Percentiles rank a stretch among this genome's conserved stretches.
phyloP scores from a whole-genome alignment of 139 green algal species.

The Coccomyxa sp. region DNA sequence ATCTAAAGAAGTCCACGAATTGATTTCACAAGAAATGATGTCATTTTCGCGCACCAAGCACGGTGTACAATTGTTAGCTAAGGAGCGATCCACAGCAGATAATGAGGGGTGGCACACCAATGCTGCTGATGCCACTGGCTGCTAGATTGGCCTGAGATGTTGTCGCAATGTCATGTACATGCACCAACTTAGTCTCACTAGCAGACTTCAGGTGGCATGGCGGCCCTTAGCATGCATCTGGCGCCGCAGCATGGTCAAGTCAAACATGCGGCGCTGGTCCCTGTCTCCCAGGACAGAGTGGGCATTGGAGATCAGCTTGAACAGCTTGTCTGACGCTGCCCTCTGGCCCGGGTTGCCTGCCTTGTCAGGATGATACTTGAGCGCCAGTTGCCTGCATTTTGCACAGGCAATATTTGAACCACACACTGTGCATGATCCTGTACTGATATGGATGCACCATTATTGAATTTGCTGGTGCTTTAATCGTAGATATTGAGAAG shows the following conservation, averaged over 20 bases:
- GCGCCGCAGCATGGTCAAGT: not conserved
- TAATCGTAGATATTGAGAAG: not conserved
- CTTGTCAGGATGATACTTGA: conserved; percentile 61
- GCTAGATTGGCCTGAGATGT: too few relatives aligned
- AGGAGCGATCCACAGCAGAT: too few relatives aligned
- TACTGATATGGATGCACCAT: not conserved
- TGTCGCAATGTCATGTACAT: too few relatives aligned
- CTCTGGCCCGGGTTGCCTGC: conserved; percentile 12
- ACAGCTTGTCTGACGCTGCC: conserved; percentile 32
- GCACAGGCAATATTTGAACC: not conserved
- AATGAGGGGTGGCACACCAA: too few relatives aligned
- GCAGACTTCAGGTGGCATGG: not conserved
- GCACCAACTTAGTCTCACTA: too few relatives aligned
- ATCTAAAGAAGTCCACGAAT: too few relatives aligned
- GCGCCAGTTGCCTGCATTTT: conserved; percentile 29
- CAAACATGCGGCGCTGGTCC: conserved; percentile 11
- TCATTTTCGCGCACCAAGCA: too few relatives aligned
- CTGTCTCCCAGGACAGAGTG: conserved; percentile 40
- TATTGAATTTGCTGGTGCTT: not conserved
- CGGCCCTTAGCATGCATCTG: not conserved
- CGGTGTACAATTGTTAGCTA: too few relatives aligned
- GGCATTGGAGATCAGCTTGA: conserved; percentile 47
- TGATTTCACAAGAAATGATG: too few relatives aligned
- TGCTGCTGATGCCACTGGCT: too few relatives aligned
- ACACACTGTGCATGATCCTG: not conserved